Base-by-base conservation (phyloP, 805 yeast genomes). In the Metschnikowia vanudenii region DNA sequence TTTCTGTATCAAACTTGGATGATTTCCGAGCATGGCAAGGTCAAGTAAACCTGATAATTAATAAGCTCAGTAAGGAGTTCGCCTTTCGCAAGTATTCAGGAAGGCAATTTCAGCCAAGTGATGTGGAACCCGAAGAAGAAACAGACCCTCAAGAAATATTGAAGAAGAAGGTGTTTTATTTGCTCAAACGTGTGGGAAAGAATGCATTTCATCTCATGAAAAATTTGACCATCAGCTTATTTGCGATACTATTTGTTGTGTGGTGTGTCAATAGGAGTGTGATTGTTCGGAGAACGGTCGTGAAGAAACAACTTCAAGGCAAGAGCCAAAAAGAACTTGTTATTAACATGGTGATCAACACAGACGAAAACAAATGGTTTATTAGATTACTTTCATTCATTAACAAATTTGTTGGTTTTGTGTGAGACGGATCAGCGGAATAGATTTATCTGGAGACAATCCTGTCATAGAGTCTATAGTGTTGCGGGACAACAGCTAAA, bases 21-120 rank as follows among this genome's bases (percentile, higher is more conserved):
- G 82, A 77, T 34, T 73, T 78, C 49, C 64, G 71, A 35, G 68
- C 65, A 39, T 79, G 84, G 84, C 82, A 78, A 56, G 70, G 68
- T 28, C 82, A 78, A 45, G 74, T 79, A 39, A 79, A 78, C 50
- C 53, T 68, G 39, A 65, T 79, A 7, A 63, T 79, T 43, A 69
- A 66, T 49, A 70, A 72, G 55, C 68, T 79, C 34, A 66, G 75
- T 14, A 61, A 67, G 43, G 82, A 79, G 49, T 45, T 52, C 20
- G 39, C 50, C 10, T 37, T 24, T 29, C 47, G 53, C 20, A 36
- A 45, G 37, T 38, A 34, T 43, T 19, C 41, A 9, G 45, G 41
- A 10, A 17, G 29, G 29, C 30, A 31, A 14, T 24, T 13, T 10
- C 37, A 37, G 8, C 36, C 39, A 3, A 30, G 37, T 29, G 52